Evolutionary conservation across 2,329 filamentous ascomycete species (phyloP), one percentile per base, ranked within the genome.

Genomic region (Colletotrichum sp.): DNA sequence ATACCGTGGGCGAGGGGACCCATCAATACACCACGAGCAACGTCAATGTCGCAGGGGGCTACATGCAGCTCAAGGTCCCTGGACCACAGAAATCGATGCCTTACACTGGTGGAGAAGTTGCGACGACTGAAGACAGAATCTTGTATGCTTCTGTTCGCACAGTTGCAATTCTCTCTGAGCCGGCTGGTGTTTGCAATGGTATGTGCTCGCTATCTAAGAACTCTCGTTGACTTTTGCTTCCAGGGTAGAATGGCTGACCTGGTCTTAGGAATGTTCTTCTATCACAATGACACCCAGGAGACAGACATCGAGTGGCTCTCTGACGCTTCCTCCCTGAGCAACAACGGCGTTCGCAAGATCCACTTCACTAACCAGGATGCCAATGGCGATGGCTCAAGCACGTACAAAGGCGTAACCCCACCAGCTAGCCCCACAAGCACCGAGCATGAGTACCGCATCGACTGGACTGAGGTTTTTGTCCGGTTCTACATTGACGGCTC

Each of bases 271-370:
- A 82, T 82, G 75, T 82, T 82, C 65, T 78, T 80, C 24, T 82
- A 82, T 69, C n/a, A 77, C 4, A 72, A 69, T 0, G 77, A 82
- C 43, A 79, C 59, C 9, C 81, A 82, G 16, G 81, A 82, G 52
- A 78, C 78, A 0, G 81, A 82, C 13, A 82, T 82, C 16, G 81
- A 82, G 67, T 82, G 81, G 81, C 79, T 82, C 15, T 82, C 81
- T 1, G 81, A 82, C 7, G 65, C 77, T 15, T 72, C 78, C 0
- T 82, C 80, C 1, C 12, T 75, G 26, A 81, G 80, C 36, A 82
- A 82, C 28, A 26, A 13, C 2, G 81, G 81, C 5, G 67, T 71
- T 13, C 77, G 78, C n/a, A 71, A 77, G 7, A 55, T 82, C 18
- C 82, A 80, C 79, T 67, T 81, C 48, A 82, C 81, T 4, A 82